phyloP scores from a whole-genome alignment of 2,329 filamentous ascomycete genomes.

The Penicillium occitanis region DNA sequence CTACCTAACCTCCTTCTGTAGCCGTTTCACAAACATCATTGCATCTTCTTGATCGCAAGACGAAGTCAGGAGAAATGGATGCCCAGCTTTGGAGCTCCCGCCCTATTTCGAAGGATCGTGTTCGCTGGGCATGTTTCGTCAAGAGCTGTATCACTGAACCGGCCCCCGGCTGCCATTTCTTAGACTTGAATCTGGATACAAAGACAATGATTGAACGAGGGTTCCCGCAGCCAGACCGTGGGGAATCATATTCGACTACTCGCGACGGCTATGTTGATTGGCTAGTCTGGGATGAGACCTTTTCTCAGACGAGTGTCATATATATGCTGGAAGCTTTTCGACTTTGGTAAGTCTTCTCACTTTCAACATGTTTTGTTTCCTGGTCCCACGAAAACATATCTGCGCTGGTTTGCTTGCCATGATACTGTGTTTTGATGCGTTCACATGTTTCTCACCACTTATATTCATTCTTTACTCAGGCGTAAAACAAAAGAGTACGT shows the following conservation, averaged over 20 bases:
- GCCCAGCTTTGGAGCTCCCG: neutral
- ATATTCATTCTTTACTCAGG: neutral
- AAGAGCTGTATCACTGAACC: conserved; percentile 13
- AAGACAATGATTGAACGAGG: neutral
- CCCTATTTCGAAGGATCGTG: conserved; percentile 6
- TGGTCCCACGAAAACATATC: neutral
- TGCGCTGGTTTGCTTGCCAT: neutral
- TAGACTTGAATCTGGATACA: neutral
- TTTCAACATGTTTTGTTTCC: neutral
- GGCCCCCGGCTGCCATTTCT: neutral
- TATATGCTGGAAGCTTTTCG: conserved; percentile 3
- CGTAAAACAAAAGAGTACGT: neutral
- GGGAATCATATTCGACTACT: neutral
- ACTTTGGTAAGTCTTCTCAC: neutral
- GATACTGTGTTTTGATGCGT: neutral
- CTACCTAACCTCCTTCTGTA: neutral
- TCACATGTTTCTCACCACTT: neutral
- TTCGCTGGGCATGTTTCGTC: conserved; percentile 12
- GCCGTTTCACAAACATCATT: neutral
- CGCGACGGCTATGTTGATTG: conserved; percentile 3
- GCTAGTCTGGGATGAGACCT: conserved; percentile 14
- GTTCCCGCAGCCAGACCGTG: neutral
- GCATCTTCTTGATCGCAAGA: neutral
- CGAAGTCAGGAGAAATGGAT: neutral
- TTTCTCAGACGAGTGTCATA: conserved; percentile 10